These are phyloP conservation scores for Pulveroboletus ravenelii DNA, from an alignment of 768 basidiomycete genomes.

Conservation along the genomic window DNA sequence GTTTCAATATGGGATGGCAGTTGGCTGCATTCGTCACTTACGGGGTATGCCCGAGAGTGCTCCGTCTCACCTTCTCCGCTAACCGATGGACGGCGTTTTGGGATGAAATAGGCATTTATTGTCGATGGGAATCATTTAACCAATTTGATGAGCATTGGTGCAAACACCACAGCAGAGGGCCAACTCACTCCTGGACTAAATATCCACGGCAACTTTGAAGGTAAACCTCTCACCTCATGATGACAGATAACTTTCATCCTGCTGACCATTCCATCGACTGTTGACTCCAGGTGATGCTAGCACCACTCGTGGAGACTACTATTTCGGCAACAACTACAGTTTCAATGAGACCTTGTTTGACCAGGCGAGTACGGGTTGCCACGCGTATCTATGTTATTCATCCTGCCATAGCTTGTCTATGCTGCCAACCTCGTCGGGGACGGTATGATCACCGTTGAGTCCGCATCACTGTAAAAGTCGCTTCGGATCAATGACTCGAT, in stretches of 20 bases:
- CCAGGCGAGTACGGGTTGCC: neutral
- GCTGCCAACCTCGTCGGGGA: slow-evolving; percentile 19
- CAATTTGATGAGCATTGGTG: slow-evolving; percentile 26
- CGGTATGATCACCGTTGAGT: slow-evolving; percentile 19
- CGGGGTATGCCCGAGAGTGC: slow-evolving; percentile 6
- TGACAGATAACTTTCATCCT: neutral
- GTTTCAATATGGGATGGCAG: slow-evolving; percentile 24
- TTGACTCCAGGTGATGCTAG: slow-evolving; percentile 19
- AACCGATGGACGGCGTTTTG: neutral
- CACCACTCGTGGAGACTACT: slow-evolving; percentile 22
- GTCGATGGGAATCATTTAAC: slow-evolving; percentile 27
- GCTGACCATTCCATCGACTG: neutral
- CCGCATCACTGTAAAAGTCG: slow-evolving; percentile 17
- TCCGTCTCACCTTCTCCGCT: neutral
- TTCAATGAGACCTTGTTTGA: slow-evolving; percentile 26
- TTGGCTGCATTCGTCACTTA: slow-evolving; percentile 21
- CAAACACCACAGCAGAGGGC: slow-evolving; percentile 13
- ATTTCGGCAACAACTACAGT: slow-evolving; percentile 22
- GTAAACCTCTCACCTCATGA: neutral
- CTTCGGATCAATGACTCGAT: slow-evolving; percentile 26
- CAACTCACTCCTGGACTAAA: slow-evolving; percentile 17
- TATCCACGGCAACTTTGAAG: slow-evolving; percentile 24
- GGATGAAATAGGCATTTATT: slow-evolving; percentile 15
- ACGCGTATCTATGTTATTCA: neutral
- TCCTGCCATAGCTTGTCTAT: slow-evolving; percentile 8